Base-by-base conservation (phyloP, 371 early-diverging fungal species). In the Chytridium lagenaria region DNA sequence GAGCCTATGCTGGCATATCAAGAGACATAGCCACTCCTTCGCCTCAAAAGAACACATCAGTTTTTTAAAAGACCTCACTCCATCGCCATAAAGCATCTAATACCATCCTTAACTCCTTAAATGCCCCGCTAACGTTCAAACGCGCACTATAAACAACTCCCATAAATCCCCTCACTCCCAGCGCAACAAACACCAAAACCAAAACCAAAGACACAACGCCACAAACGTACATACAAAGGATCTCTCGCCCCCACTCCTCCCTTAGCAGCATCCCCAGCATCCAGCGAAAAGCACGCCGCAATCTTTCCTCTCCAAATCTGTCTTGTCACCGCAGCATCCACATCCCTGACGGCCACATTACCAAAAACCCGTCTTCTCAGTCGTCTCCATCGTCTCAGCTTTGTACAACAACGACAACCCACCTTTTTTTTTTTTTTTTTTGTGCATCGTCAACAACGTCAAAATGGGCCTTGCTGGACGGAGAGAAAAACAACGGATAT, bases 381-480 rank as follows among this genome's bases (percentile, higher is more conserved):
- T n/a, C n/a, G n/a, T n/a, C n/a, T n/a, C n/a, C n/a, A n/a, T n/a
- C n/a, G n/a, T n/a, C n/a, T n/a, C n/a, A n/a, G n/a, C n/a, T n/a
- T n/a, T n/a, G n/a, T n/a, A n/a, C n/a, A n/a, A n/a, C n/a, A 44
- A 44, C 19, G 44, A 44, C 44, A 44, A 44, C 44, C 23, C 80
- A 28, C 64, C 28, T 49, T 71, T 65, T 51, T 71, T 71, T 50
- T 71, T 51, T 50, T 71, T 86, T 55, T 69, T 52, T 57, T 23
- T 22, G 10, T 55, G 22, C 40, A 23, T 19, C 57, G 22, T 55
- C 65, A 65, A 50, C 39, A 38, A n/a, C n/a, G n/a, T n/a, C n/a
- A n/a, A n/a, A 3, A 93, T 94, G 92, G 95, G 94, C 10, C 89
- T 96, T 67, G 90, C 95, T 10, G 96, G 90, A 69, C 91, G 86